These are phyloP conservation scores for Pseudogymnoascus pannorum DNA, from an alignment of 2,329 filamentous ascomycete genomes.

Conservation along the genomic window DNA sequence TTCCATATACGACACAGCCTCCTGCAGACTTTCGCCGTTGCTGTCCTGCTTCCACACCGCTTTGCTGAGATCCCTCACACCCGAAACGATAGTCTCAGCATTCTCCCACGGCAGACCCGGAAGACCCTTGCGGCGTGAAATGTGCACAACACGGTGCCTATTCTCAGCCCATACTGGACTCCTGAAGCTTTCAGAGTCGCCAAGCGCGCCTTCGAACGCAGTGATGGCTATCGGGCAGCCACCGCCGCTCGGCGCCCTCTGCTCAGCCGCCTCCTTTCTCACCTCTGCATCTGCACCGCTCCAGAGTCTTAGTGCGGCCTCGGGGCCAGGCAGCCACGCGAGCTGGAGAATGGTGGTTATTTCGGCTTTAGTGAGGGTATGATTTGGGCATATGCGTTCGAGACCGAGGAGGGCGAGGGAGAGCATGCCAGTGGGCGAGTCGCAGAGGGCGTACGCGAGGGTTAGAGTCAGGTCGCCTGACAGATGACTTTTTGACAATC, in stretches of 20 bases:
- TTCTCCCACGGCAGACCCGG: not conserved
- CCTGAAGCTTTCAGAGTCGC: not conserved
- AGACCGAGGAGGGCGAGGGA: conserved; percentile 46
- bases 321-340: conserved; percentile 60
- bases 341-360: conserved; percentile 54
- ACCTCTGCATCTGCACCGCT: conserved; percentile 26
- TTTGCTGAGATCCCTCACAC: not conserved
- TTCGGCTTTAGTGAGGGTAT: conserved; percentile 41
- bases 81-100: not conserved
- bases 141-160: not conserved
- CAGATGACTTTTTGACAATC: conserved; percentile 20
- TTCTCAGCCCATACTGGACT: conserved; percentile 4
- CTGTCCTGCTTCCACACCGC: conserved; percentile 1
- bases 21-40: not conserved
- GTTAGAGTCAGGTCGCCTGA: conserved; percentile 42
- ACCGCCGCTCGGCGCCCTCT: not conserved
- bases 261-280: not conserved
- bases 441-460: conserved; percentile 52
- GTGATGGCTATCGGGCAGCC: not conserved
- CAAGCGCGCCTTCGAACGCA: not conserved
- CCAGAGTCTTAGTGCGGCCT: conserved; percentile 52
- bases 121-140: not conserved
- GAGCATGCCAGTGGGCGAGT: conserved; percentile 52
- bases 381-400: conserved; percentile 33
- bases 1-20: conserved; percentile 5